A percentile compares a stretch with the other conserved stretches of the same genome.
phyloP scores from a whole-genome alignment of 2,329 filamentous ascomycete species.

The Ramularia endophylla region DNA sequence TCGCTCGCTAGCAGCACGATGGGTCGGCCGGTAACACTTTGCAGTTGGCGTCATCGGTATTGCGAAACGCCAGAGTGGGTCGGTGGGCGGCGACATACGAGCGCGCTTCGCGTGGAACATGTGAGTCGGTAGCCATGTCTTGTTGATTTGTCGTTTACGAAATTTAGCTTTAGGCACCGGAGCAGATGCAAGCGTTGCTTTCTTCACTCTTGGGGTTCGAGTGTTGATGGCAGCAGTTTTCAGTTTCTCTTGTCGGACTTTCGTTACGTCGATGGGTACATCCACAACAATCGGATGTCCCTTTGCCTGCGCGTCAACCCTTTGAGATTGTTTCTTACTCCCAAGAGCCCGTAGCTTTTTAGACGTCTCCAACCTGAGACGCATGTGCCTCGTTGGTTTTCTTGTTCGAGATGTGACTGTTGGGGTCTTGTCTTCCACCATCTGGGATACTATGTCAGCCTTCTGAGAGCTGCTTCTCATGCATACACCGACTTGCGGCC shows the following conservation, averaged over 20 bases:
- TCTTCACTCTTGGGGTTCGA: constrained; percentile 60
- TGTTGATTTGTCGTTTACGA: constrained; percentile 76
- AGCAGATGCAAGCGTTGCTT: constrained; percentile 62
- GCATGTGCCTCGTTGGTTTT: constrained; percentile 48
- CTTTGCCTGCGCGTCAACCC: constrained; percentile 25
- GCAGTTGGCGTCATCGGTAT: constrained; percentile 79
- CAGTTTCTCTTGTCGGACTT: constrained; percentile 13
- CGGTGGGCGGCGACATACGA: constrained; percentile 72
- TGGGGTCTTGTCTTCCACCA: constrained; percentile 87
- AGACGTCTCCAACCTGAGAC: constrained; percentile 69
- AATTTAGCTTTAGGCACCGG: constrained; percentile 62
- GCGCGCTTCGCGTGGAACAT: constrained; percentile 90
- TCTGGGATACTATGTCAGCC: constrained; percentile 46
- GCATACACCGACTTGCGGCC: too few species aligned
- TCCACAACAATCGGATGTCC: too few species aligned
- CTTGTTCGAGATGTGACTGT: constrained; percentile 61
- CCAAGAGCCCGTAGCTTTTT: constrained; percentile 61
- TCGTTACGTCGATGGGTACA: constrained; percentile 1
- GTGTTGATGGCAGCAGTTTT: constrained; percentile 28
- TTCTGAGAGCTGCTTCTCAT: neutral
- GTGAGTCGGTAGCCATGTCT: constrained; percentile 94
- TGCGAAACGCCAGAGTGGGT: constrained; percentile 85
- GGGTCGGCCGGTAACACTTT: constrained; percentile 83
- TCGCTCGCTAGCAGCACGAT: constrained; percentile 67
- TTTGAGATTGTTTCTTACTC: constrained; percentile 38